Evolutionary conservation across 1,284 basidiomycete species (phyloP).

Genomic region (Pterulicium gracile): DNA sequence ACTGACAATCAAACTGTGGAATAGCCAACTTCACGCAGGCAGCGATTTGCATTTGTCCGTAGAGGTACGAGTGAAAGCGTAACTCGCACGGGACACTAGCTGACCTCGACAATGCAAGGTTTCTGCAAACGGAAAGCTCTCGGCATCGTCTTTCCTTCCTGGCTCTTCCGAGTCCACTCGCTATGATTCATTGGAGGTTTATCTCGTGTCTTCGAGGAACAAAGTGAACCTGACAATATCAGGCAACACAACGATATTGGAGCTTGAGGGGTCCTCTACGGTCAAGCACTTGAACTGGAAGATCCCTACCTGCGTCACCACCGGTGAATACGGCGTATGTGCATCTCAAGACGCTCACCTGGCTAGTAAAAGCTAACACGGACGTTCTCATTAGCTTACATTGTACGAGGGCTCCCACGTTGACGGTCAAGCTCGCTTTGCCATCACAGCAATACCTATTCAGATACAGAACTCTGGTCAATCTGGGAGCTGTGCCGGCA

Average conservation of each 20-base stretch:
- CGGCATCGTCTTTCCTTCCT: slow-evolving; percentile 22
- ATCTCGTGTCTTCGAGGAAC: slow-evolving; percentile 31
- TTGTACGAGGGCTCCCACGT: slow-evolving; percentile 35
- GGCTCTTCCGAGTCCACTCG: slow-evolving; percentile 26
- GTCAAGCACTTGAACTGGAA: slow-evolving; percentile 38
- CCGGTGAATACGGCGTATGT: slow-evolving; percentile 40
- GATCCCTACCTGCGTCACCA: slow-evolving; percentile 30
- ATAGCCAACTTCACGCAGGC: slow-evolving; percentile 17
- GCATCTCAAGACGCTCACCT: neutral
- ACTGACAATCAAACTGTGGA: neutral
- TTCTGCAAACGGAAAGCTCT: slow-evolving; percentile 33
- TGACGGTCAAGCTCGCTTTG: slow-evolving; percentile 24
- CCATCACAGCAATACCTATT: slow-evolving; percentile 33
- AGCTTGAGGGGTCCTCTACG: slow-evolving; percentile 29
- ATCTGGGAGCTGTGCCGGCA: slow-evolving; percentile 17
- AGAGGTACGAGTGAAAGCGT: slow-evolving; percentile 23
- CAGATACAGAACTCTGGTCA: slow-evolving; percentile 24
- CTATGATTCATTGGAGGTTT: slow-evolving; percentile 35
- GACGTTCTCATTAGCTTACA: slow-evolving; percentile 34
- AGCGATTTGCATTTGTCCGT: slow-evolving; percentile 29
- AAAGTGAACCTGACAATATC: slow-evolving; percentile 36
- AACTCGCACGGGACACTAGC: neutral
- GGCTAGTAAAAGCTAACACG: neutral
- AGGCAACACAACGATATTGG: slow-evolving; percentile 25
- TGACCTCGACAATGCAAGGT: slow-evolving; percentile 19